A percentile compares a stretch with the other conserved stretches of the same genome.
These are phyloP conservation scores for Silene uniflora DNA, from an alignment of 148 eudicot species.

Conservation along the genomic window DNA sequence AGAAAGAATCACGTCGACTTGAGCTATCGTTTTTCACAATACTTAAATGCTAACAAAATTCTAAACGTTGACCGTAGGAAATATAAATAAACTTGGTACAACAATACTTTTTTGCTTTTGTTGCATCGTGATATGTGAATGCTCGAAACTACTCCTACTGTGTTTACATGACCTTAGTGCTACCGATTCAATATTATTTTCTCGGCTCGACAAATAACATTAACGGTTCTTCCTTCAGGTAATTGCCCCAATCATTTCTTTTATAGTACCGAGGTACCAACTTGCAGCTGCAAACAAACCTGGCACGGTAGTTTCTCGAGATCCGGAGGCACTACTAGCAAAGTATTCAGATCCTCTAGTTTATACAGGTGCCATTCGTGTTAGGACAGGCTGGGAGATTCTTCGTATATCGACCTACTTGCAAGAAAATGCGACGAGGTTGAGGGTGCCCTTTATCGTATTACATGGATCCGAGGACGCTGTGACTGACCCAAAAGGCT, in stretches of 20 bases:
- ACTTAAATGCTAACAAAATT: too few species aligned
- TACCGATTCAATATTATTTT: too few species aligned
- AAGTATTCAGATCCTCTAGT: constrained; percentile 88
- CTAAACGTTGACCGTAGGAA: too few species aligned
- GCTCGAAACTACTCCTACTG: too few species aligned
- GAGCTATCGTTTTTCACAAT: too few species aligned
- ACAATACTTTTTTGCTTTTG: too few species aligned
- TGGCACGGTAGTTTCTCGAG: constrained; percentile 57
- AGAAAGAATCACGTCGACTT: too few species aligned
- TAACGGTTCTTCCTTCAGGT: constrained; percentile 30
- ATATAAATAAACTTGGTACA: too few species aligned
- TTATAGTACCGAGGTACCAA: constrained; percentile 65
- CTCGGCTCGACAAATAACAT: too few species aligned
- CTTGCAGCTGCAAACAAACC: constrained; percentile 70
- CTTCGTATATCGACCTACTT: constrained; percentile 56
- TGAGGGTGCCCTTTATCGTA: constrained; percentile 62
- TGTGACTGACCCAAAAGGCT: constrained; percentile 77
- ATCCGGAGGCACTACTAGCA: constrained; percentile 59
- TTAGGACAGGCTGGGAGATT: constrained; percentile 78
- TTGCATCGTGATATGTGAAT: too few species aligned
- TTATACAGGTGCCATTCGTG: constrained; percentile 77
- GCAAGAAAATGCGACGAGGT: constrained; percentile 44
- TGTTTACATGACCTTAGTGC: too few species aligned
- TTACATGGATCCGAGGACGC: constrained; percentile 75
- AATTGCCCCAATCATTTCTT: constrained; percentile 71